These are phyloP conservation scores for Microdochium trichocladiopsis DNA, from an alignment of 2,329 filamentous ascomycete genomes.

Conservation along the genomic window DNA sequence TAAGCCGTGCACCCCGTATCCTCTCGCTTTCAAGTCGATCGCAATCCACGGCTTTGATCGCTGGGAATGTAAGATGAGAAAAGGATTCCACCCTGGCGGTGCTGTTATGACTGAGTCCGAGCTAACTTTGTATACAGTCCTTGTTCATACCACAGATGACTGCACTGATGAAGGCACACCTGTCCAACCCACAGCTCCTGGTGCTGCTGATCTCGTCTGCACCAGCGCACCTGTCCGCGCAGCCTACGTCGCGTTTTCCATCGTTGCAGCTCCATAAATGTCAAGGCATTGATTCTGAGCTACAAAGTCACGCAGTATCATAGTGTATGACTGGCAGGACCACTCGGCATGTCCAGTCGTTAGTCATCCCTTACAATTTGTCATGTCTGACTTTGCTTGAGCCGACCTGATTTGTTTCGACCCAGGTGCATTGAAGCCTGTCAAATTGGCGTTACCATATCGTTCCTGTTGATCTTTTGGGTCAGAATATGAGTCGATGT, in stretches of 20 bases:
- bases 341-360: too few relatives aligned
- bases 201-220: not conserved
- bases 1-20: conserved; percentile 4
- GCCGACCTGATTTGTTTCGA: too few relatives aligned
- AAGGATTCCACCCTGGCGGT: not conserved
- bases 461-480: too few relatives aligned
- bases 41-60: conserved; percentile 6
- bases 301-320: too few relatives aligned
- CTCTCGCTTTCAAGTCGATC: conserved; percentile 7
- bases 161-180: not conserved
- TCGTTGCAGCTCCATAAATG: not conserved
- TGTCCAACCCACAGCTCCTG: not conserved
- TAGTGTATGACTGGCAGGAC: too few relatives aligned
- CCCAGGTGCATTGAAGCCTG: too few relatives aligned
- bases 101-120: not conserved
- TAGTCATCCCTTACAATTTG: too few relatives aligned
- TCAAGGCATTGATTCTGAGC: too few relatives aligned
- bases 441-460: too few relatives aligned
- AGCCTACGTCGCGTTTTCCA: not conserved
- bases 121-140: conserved; percentile 6
- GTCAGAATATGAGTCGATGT: too few relatives aligned
- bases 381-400: too few relatives aligned
- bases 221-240: not conserved
- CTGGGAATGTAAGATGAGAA: conserved; percentile 7
- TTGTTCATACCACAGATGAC: not conserved